Conservation (phyloP, 2,329 filamentous ascomycete species). For the Nectriaceae sp. region DNA sequence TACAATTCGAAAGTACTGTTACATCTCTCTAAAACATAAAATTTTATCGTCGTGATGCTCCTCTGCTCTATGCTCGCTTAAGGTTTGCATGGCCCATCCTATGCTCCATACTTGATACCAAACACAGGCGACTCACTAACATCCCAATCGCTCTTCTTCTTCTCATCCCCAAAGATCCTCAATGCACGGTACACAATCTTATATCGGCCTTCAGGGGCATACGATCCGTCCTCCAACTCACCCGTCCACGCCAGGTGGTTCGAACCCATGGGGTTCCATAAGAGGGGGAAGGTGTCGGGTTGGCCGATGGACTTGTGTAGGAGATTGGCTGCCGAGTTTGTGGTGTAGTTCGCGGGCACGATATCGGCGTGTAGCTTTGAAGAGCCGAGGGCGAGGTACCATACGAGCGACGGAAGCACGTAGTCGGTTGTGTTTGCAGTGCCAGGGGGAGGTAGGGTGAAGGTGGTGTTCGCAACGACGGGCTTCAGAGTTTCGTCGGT, state of each 20-base stretch:
- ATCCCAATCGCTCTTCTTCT: slow-evolving; percentile 49
- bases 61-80: too few relatives aligned
- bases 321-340: slow-evolving; percentile 32
- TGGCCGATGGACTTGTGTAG: slow-evolving; percentile 44
- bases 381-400: slow-evolving; percentile 48
- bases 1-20: too few relatives aligned
- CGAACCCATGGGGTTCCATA: slow-evolving; percentile 31
- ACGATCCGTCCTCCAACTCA: slow-evolving; percentile 46
- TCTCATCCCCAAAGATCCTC: slow-evolving; percentile 51
- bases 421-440: slow-evolving; percentile 23
- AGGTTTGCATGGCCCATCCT: too few relatives aligned
- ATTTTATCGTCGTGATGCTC: too few relatives aligned
- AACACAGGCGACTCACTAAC: slow-evolving; percentile 43
- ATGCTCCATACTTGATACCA: slow-evolving; percentile 48
- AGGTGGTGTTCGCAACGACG: slow-evolving; percentile 39
- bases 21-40: too few relatives aligned
- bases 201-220: slow-evolving; percentile 51
- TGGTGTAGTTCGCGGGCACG: slow-evolving; percentile 36
- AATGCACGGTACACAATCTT: slow-evolving; percentile 51
- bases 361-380: slow-evolving; percentile 46
- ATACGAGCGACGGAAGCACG: slow-evolving; percentile 41
- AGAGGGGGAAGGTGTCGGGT: slow-evolving; percentile 42
- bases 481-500: slow-evolving; percentile 30
- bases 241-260: slow-evolving; percentile 45
- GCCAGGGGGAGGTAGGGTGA: slow-evolving; percentile 44